These are phyloP conservation scores for Aspergillus luchuensis DNA, from an alignment of 2,329 filamentous ascomycete genomes.

Conservation along the genomic window DNA sequence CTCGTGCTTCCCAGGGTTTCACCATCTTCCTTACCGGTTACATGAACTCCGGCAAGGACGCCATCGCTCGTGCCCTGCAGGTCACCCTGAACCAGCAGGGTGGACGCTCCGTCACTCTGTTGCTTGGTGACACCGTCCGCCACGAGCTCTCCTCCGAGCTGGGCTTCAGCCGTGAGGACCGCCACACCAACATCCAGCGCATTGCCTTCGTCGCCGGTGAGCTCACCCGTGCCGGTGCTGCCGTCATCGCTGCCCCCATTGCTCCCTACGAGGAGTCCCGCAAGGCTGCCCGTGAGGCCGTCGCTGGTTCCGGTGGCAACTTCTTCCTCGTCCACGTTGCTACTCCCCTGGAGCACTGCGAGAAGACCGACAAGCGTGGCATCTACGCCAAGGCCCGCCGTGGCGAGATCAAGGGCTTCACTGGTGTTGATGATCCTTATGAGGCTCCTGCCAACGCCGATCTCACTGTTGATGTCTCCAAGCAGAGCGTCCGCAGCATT, in stretches of 20 bases:
- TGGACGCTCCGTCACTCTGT: conserved; percentile 87
- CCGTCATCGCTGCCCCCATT: conserved; percentile 95
- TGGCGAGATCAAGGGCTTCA: conserved; percentile 97
- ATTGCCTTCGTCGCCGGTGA: conserved; percentile 96
- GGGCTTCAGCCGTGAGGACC: conserved; percentile 90
- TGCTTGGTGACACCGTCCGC: conserved; percentile 94
- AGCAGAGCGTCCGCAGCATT: conserved; percentile 84
- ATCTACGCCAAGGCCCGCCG: conserved; percentile 81
- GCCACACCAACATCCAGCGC: conserved; percentile 90
- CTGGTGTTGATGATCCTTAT: conserved; percentile 96
- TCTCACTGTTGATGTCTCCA: conserved; percentile 80
- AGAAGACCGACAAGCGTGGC: conserved; percentile 92
- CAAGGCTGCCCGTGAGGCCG: conserved; percentile 74
- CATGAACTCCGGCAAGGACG: conserved; percentile 95
- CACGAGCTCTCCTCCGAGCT: conserved; percentile 91
- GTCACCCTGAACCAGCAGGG: conserved; percentile 98
- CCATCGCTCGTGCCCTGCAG: conserved; percentile 91
- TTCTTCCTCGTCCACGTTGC: conserved; percentile 97
- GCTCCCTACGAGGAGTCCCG: conserved; percentile 85
- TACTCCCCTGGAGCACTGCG: conserved; percentile 86
- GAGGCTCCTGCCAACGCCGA: conserved; percentile 81
- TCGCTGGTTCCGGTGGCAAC: conserved; percentile 73
- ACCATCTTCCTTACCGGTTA: conserved; percentile 97
- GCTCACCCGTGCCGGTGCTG: conserved; percentile 87
- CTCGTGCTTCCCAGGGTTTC: conserved; percentile 90